Percentiles rank a stretch among this genome's conserved stretches.
Evolutionary conservation across 2,329 filamentous ascomycete genomes (phyloP).

Genomic region (Apiospora arundinis): DNA sequence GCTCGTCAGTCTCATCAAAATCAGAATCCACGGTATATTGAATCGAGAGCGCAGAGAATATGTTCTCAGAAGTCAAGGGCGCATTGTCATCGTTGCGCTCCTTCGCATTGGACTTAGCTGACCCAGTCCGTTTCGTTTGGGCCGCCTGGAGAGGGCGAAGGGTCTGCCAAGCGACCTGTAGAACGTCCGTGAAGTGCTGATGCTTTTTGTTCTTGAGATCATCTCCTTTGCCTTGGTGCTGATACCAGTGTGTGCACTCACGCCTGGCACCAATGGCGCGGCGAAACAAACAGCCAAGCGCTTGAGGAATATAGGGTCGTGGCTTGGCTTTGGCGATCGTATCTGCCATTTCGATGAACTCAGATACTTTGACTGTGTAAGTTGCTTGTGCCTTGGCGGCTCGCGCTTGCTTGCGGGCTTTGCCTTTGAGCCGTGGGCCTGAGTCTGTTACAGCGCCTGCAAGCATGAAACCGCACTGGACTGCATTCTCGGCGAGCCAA

Average conservation of each 20-base stretch:
- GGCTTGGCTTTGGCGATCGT: neutral
- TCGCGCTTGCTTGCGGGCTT: neutral
- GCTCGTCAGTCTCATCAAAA: neutral
- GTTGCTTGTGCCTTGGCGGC: neutral
- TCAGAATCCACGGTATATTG: neutral
- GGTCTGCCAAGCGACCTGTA: neutral
- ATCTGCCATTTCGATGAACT: neutral
- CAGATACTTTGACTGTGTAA: neutral
- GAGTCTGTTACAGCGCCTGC: neutral
- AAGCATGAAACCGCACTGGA: neutral
- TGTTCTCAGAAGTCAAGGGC: neutral
- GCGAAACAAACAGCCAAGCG: conserved; percentile 13
- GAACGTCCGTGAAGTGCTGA: neutral
- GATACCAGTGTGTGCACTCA: conserved; percentile 16
- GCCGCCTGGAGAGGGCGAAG: neutral
- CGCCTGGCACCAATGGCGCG: conserved; percentile 21
- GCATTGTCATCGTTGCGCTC: neutral
- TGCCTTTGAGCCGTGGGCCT: neutral
- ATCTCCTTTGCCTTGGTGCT: neutral
- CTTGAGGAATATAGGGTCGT: conserved; percentile 27
- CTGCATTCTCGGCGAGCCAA: neutral
- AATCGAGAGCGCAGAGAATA: neutral
- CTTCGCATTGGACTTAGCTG: neutral
- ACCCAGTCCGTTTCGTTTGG: neutral
- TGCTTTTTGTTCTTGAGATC: neutral